Conservation (phyloP, 2,329 filamentous ascomycete species). For the Pseudogymnoascus sp. region DNA sequence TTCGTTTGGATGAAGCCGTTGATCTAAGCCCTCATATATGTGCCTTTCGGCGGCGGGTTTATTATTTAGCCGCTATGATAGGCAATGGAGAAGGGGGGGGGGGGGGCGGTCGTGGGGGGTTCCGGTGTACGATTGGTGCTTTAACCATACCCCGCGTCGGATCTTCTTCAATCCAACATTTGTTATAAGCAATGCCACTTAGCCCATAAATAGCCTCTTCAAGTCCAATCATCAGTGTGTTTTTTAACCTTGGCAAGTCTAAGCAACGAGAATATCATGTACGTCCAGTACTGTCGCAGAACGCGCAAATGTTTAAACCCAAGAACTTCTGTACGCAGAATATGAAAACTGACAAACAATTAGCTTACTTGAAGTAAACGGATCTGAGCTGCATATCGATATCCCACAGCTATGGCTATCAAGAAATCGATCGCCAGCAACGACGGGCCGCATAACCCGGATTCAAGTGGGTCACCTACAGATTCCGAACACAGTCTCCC, state of each 20-base stretch:
- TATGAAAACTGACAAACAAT: neutral
- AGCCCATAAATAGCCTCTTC: conserved; percentile 7
- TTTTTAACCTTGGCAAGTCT: neutral
- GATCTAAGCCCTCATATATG: neutral
- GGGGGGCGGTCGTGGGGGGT: neutral
- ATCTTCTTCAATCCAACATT: neutral
- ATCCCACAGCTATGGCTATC: neutral
- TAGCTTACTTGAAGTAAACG: neutral
- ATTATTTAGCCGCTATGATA: conserved; percentile 4
- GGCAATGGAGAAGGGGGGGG: neutral
- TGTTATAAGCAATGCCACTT: conserved; percentile 2
- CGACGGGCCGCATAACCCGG: neutral
- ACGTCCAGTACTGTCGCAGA: neutral
- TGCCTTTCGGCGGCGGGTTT: conserved; percentile 3
- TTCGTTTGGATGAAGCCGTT: conserved; percentile 3
- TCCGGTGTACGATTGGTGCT: neutral
- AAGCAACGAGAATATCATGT: conserved; percentile 1
- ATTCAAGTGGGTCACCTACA: neutral
- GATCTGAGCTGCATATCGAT: neutral
- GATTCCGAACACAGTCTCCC: conserved; percentile 62
- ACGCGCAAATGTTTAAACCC: neutral
- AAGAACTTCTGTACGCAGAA: neutral
- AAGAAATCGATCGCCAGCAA: neutral
- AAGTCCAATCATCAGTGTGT: conserved; percentile 1
- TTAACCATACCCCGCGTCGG: neutral